Evolutionary conservation across 1,139 yeast genomes (phyloP).

Genomic region (Casaregolazyma suthepensis): DNA sequence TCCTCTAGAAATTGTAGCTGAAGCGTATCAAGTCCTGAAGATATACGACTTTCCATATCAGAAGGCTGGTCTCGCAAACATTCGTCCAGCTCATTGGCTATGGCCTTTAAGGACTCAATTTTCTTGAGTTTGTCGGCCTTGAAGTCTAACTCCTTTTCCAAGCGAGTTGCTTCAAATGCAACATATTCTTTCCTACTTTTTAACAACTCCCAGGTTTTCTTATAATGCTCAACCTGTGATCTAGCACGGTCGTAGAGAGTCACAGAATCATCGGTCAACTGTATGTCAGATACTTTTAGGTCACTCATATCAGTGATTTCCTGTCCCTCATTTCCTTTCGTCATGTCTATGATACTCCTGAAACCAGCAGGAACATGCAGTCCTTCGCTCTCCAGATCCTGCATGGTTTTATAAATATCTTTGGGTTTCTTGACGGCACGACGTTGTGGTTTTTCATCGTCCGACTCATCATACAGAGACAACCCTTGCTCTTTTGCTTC

Average conservation of each 20-base stretch:
- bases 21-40: conserved; percentile 21
- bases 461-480: conserved; percentile 3
- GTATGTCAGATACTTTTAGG: conserved; percentile 11
- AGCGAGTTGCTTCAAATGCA: conserved; percentile 19
- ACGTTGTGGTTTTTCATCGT: neutral
- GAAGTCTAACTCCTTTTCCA: conserved; percentile 20
- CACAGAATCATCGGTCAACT: conserved; percentile 8
- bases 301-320: conserved; percentile 15
- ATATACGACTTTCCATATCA: conserved; percentile 11
- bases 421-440: conserved; percentile 15
- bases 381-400: conserved; percentile 35
- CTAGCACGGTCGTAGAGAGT: conserved; percentile 25
- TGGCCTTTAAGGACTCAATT: conserved; percentile 12
- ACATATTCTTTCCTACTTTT: conserved; percentile 22
- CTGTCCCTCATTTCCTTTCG: conserved; percentile 17
- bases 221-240: conserved; percentile 24
- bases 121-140: conserved; percentile 15
- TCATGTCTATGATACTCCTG: conserved; percentile 30
- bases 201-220: conserved; percentile 26
- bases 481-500: conserved; percentile 21
- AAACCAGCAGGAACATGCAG: conserved; percentile 34
- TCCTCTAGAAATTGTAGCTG: conserved; percentile 24
- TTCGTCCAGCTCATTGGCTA: neutral
- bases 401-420: conserved; percentile 35
- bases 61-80: neutral